Conservation (phyloP, 441 rosid species). For the Gossypium trilobum region DNA sequence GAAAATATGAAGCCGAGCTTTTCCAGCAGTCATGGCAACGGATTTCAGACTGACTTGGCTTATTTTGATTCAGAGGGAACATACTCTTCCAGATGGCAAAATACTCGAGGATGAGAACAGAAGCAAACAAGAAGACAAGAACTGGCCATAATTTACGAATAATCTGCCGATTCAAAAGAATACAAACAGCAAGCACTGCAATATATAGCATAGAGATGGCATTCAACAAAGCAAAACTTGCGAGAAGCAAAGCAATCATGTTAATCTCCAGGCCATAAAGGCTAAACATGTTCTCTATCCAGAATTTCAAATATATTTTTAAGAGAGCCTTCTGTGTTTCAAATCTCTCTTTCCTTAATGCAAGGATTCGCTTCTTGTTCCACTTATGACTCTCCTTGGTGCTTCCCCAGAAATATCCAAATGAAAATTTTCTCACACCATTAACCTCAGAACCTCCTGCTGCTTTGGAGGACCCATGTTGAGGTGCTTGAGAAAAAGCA, state of each 20-base stretch:
- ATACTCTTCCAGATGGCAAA: constrained; percentile 66
- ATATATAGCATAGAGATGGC: constrained; percentile 77
- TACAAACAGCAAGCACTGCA: constrained; percentile 81
- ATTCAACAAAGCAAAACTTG: constrained; percentile 89
- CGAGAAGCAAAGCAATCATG: constrained; percentile 86
- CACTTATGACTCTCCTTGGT: constrained; percentile 80
- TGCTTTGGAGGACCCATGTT: constrained; percentile 35
- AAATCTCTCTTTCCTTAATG: constrained; percentile 80
- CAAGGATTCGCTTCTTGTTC: constrained; percentile 69
- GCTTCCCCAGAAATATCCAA: constrained; percentile 88
- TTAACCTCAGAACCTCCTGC: constrained; percentile 44
- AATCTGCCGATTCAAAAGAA: constrained; percentile 49
- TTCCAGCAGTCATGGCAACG: constrained; percentile 85
- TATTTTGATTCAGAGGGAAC: constrained; percentile 36
- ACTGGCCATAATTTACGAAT: constrained; percentile 77
- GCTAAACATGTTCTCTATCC: constrained; percentile 89
- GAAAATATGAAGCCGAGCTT: constrained; percentile 48
- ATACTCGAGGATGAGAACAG: constrained; percentile 74
- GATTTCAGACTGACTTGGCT: constrained; percentile 39
- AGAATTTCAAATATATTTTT: constrained; percentile 75
- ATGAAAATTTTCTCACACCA: constrained; percentile 56
- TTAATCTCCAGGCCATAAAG: constrained; percentile 97
- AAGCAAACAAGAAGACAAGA: constrained; percentile 76
- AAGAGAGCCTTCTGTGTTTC: constrained; percentile 69
- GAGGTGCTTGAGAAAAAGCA: constrained; percentile 33